Base-by-base conservation (phyloP, 2,329 filamentous ascomycete species). In the Aspergillus sp. region DNA sequence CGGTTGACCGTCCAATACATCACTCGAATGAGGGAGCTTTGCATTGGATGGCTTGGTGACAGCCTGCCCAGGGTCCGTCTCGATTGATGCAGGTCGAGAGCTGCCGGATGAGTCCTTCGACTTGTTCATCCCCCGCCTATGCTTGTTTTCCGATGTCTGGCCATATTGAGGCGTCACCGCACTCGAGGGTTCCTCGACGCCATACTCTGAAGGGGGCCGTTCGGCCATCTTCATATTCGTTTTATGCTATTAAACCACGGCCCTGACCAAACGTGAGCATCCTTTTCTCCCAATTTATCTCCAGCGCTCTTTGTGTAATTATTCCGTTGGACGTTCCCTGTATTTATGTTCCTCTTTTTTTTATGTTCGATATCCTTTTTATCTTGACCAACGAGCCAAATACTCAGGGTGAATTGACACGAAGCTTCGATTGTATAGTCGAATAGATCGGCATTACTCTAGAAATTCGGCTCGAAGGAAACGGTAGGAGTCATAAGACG, bases 361-460 rank as follows among this genome's bases (percentile, higher is more conserved):
- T 50, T n/a, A 27, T 31, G 17, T 47, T 52, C 9, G 9, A 43
- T 46, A 39, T 27, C 9, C 27, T 8, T 35, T 56, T 23, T 46
- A 39, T 15, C 24, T 48, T 57, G 45, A 48, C 44, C 47, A 45
- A 47, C 23, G 40, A 48, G 37, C 43, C 46, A 41, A 56, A 52
- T 41, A 53, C 65, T 70, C 63, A 70, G 55, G 59, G 59, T 51
- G 62, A 71, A 65, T 66, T 57, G 56, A 59, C 33, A 27, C 59
- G 44, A 60, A 68, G 66, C 64, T 70, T 65, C 47, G 58, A 50
- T 53, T 57, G 49, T 56, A 64, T 55, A 56, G 62, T 68, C 63
- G 67, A 70, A 64, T 60, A 62, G 54, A 61, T 63, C 70, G 55
- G 69, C 70, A 73, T 73, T 71, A 70, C 70, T 71, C 58, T 64